phyloP scores from a whole-genome alignment of 2,329 filamentous ascomycete species.

The Ceratocystiopsis brevicomis region DNA sequence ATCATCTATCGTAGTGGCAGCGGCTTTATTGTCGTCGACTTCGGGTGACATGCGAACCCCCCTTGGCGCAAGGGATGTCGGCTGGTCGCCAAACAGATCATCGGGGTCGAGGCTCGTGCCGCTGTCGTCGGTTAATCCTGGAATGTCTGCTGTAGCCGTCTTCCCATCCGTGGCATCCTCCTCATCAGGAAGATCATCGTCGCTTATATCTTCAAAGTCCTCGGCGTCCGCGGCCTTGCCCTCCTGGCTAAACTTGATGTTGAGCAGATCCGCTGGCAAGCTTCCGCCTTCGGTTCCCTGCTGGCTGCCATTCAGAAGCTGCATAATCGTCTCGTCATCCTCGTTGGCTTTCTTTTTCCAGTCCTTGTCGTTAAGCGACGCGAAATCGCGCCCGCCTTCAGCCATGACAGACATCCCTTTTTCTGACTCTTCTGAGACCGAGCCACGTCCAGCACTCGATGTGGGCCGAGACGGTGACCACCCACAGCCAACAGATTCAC shows the following conservation, averaged over 20 bases:
- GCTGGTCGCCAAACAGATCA: constrained; percentile 49
- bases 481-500: too few relatives aligned
- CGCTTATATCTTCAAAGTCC: constrained; percentile 80
- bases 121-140: constrained; percentile 38
- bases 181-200: constrained; percentile 77
- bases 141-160: constrained; percentile 25
- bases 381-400: constrained; percentile 12
- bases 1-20: neutral
- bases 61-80: constrained; percentile 22
- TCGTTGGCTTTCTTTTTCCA: constrained; percentile 26
- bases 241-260: constrained; percentile 33
- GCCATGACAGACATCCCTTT: constrained; percentile 3
- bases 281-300: constrained; percentile 16
- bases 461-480: too few relatives aligned
- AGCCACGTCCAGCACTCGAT: too few relatives aligned
- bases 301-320: constrained; percentile 24
- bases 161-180: constrained; percentile 25
- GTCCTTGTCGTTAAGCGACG: constrained; percentile 18
- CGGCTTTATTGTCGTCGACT: constrained; percentile 20
- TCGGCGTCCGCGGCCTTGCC: constrained; percentile 86
- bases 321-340: constrained; percentile 29
- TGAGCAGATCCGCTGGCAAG: constrained; percentile 24
- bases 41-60: constrained; percentile 16
- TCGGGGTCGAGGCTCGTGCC: constrained; percentile 41
- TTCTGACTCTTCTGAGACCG: neutral